A percentile compares a stretch with the other conserved stretches of the same genome.
Evolutionary conservation across 495 filamentous ascomycete species (phyloP).

Genomic region (Tuber magnatum): DNA sequence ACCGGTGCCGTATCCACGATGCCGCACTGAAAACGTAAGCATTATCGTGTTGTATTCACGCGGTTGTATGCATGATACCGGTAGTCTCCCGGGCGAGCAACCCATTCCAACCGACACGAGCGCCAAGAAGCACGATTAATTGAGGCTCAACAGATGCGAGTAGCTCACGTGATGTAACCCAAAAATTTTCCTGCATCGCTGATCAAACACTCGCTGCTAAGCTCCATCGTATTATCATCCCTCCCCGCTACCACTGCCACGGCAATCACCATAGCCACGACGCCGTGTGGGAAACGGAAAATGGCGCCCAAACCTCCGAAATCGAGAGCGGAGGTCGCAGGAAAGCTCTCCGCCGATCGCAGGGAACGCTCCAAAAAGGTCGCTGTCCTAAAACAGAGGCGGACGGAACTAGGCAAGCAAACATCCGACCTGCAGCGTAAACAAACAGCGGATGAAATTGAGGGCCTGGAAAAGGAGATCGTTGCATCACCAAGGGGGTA

Average conservation of each 20-base stretch:
- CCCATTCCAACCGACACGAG: background rate
- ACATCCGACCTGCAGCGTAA: background rate
- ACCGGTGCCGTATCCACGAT: background rate
- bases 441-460: constrained; percentile 21
- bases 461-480: constrained; percentile 35
- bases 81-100: too few relatives aligned
- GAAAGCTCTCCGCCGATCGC: background rate
- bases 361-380: background rate
- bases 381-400: background rate
- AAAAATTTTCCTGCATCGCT: background rate
- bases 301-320: background rate
- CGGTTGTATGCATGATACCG: background rate
- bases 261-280: background rate
- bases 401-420: background rate
- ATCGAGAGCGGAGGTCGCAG: background rate
- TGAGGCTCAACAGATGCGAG: background rate
- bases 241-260: background rate
- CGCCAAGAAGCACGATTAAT: background rate
- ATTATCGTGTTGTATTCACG: background rate
- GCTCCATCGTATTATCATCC: background rate
- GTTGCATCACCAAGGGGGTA: constrained; percentile 67
- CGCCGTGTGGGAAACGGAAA: background rate
- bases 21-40: background rate
- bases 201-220: background rate
- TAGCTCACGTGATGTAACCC: background rate